Percentiles rank a stretch among this genome's conserved stretches.
Evolutionary conservation across 805 yeast species (phyloP).

Genomic region (Saccharomyces eubayanus): DNA sequence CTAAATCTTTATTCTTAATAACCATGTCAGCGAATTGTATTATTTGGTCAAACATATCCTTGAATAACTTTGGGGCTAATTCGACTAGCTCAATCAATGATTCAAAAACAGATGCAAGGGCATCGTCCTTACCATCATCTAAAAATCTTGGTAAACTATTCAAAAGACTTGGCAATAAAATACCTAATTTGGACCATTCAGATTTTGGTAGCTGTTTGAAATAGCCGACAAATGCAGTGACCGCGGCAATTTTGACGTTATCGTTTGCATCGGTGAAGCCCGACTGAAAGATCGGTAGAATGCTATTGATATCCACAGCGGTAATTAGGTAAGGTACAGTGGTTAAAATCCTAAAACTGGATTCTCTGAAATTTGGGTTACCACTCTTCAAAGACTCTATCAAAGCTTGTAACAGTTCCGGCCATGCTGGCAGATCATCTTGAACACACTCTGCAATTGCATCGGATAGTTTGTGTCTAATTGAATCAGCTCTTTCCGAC

Average conservation of each 20-base stretch:
- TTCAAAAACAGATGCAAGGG: conserved; percentile 82
- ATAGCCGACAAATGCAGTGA: conserved; percentile 85
- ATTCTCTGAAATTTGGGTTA: conserved; percentile 71
- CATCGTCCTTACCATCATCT: conserved; percentile 67
- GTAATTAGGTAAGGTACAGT: conserved; percentile 74
- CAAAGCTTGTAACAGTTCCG: conserved; percentile 65
- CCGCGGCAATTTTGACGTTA: conserved; percentile 83
- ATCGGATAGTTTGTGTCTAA: conserved; percentile 88
- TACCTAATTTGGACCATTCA: conserved; percentile 68
- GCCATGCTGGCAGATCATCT: conserved; percentile 61
- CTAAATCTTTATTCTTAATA: conserved; percentile 72
- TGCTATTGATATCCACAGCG: conserved; percentile 43
- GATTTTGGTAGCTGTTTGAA: conserved; percentile 75
- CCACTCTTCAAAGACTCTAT: conserved; percentile 51
- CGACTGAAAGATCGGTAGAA: conserved; percentile 61
- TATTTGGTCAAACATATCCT: conserved; percentile 82
- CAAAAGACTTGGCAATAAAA: conserved; percentile 72
- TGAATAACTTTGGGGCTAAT: conserved; percentile 89
- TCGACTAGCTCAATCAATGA: conserved; percentile 83
- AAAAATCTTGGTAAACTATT: conserved; percentile 82
- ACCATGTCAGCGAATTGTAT: conserved; percentile 80
- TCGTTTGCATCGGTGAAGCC: conserved; percentile 79
- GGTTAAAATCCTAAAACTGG: conserved; percentile 82
- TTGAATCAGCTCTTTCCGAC: conserved; percentile 57
- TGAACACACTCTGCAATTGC: conserved; percentile 89